Evolutionary conservation across 768 basidiomycete genomes (phyloP), one percentile per base, ranked within the genome.

Genomic region (Lactifluus rugatus): DNA sequence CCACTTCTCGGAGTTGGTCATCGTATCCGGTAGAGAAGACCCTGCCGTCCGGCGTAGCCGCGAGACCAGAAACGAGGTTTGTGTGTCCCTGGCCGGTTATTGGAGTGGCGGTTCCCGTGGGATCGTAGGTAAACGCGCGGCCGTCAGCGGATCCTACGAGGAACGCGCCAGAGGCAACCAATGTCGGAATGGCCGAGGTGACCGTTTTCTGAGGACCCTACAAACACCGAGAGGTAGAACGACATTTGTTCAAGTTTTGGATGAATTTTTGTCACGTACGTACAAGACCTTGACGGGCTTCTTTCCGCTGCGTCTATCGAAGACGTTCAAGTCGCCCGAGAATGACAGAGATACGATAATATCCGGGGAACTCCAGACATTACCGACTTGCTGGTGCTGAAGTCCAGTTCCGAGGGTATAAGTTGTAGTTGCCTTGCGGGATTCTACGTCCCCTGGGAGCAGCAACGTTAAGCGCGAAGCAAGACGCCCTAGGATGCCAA

Each of bases 201-300:
- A 97, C 78, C 2, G 87, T 73, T 67, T 84, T 91, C 69, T 92
- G 87, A 16, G 92, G 84, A 5, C 84, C 92, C 84, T 93, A 64
- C 37, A 48, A 14, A 10, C 31, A 41, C 44, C 31, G 54, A 54
- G 11, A 51, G 1, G 34, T 46, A 48, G 50, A 23, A 19, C 42
- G 51, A 19, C 23, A 17, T 51, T n/a, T 36, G 28, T 50, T 50
- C 55, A 21, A 56, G 42, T 37, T 37, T 52, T 41, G 7, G 34
- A 48, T 6, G 21, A 34, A 54, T 16, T 23, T 31, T 23, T 14
- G 9, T 48, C n/a, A 67, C 78, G 32, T 66, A 87, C 92, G 59
- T 77, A 76, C 51, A 92, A 70, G 11, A 87, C 69, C 17, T 80
- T 80, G 3, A 80, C 71, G 9, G 83, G 82, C 65, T 82, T 82